Conservation (phyloP, 805 yeast genomes). For the Saccharomycopsis lassenensis region DNA sequence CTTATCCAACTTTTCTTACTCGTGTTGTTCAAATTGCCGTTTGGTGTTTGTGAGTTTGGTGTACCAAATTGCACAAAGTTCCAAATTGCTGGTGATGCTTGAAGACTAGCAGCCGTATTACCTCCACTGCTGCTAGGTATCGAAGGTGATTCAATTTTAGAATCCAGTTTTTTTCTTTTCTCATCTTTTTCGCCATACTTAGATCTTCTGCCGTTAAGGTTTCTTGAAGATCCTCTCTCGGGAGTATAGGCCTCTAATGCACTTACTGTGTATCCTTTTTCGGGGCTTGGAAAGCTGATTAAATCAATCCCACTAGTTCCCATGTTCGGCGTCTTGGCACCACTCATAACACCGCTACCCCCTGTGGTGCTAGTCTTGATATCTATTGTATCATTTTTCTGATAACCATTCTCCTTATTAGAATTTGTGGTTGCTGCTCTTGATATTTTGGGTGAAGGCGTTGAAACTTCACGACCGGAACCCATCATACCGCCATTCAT, state of each 20-base stretch:
- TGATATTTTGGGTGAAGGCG: constrained; percentile 6
- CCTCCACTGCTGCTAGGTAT: constrained; percentile 9
- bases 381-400: constrained; percentile 9
- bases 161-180: constrained; percentile 3
- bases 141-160: constrained; percentile 5
- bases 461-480: too few species aligned
- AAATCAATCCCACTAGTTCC: constrained; percentile 16
- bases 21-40: neutral
- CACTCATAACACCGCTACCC: constrained; percentile 7
- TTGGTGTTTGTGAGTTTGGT: constrained; percentile 17
- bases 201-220: neutral
- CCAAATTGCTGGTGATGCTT: constrained; percentile 84
- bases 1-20: too few species aligned
- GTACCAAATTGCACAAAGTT: constrained; percentile 73
- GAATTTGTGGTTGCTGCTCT: constrained; percentile 2
- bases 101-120: constrained; percentile 19
- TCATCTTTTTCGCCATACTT: constrained; percentile 18
- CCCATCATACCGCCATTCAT: too few species aligned
- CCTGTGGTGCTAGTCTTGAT: neutral
- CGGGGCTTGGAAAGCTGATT: constrained; percentile 24
- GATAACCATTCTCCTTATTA: constrained; percentile 8
- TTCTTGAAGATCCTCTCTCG: constrained; percentile 34
- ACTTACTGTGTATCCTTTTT: constrained; percentile 34
- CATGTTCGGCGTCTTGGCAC: constrained; percentile 8
- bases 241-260: constrained; percentile 60